A percentile compares a stretch with the other conserved stretches of the same genome.
Evolutionary conservation across 2,329 filamentous ascomycete genomes (phyloP).

Genomic region (Aureobasidium mangrovei): DNA sequence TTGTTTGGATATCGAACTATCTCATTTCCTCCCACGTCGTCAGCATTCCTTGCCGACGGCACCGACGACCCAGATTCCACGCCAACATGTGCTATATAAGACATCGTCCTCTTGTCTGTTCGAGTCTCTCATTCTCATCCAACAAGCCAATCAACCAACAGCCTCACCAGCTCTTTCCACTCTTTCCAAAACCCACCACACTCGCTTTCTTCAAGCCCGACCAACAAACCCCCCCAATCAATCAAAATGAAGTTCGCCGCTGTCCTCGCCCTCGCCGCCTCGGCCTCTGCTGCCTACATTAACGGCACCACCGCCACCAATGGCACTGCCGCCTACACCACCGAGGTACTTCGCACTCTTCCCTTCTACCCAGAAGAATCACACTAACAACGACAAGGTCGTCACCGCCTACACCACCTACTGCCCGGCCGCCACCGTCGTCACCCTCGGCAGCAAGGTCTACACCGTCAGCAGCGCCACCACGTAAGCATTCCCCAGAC

Average conservation of each 20-base stretch:
- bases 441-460: constrained; percentile 8
- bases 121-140: not conserved
- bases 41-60: constrained; percentile 8
- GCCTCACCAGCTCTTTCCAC: not conserved
- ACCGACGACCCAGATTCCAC: not conserved
- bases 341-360: not conserved
- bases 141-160: constrained; percentile 3
- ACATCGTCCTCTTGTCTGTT: not conserved
- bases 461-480: constrained; percentile 16
- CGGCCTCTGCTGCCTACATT: constrained; percentile 9
- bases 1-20: constrained; percentile 3
- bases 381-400: too few species aligned
- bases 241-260: constrained; percentile 14
- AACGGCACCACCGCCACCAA: constrained; percentile 1
- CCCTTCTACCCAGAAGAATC: too few species aligned
- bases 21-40: constrained; percentile 5
- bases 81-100: constrained; percentile 1
- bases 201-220: not conserved
- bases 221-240: not conserved
- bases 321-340: not conserved
- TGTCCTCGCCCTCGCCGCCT: constrained; percentile 6
- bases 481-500: constrained; percentile 14
- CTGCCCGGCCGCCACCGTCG: constrained; percentile 5
- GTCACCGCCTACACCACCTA: constrained; percentile 13
- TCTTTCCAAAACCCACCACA: not conserved